Percentiles rank a stretch among this genome's conserved stretches.
Evolutionary conservation across 1,284 basidiomycete species (phyloP).

Genomic region (Amylostereum areolatum): DNA sequence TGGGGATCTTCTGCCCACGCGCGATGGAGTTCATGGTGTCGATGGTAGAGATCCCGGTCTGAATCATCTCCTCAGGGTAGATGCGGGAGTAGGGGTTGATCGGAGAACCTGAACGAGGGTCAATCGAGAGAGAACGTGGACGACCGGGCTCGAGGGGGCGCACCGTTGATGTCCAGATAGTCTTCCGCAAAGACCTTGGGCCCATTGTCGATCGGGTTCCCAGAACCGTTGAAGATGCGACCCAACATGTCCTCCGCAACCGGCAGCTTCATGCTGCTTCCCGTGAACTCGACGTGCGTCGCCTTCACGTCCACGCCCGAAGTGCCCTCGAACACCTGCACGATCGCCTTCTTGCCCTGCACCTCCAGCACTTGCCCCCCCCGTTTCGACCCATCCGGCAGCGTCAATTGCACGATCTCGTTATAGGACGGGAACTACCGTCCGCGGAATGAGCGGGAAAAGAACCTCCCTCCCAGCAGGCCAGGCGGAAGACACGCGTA

Average conservation of each 20-base stretch:
- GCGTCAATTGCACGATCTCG: constrained; percentile 94
- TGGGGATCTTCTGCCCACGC: constrained; percentile 99
- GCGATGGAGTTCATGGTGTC: constrained; percentile 99
- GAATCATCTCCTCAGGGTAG: constrained; percentile 99
- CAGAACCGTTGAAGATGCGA: constrained; percentile 98
- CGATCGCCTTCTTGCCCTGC: constrained; percentile 97
- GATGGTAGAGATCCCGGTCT: constrained; percentile 99
- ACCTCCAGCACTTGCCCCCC: constrained; percentile 99
- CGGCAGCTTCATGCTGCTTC: constrained; percentile 97
- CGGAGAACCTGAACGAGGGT: constrained; percentile 71
- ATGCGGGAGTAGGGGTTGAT: constrained; percentile 99
- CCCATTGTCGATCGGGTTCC: constrained; percentile 96
- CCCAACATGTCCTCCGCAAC: constrained; percentile 99
- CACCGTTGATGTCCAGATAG: constrained; percentile 98
- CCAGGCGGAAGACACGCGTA: constrained; percentile 23
- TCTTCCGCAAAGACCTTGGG: constrained; percentile 99
- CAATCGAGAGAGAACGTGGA: not conserved
- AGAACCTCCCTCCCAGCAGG: not conserved
- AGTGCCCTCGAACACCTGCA: constrained; percentile 99
- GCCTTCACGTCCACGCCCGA: constrained; percentile 96
- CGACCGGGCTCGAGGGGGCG: constrained; percentile 18
- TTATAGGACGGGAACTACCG: constrained; percentile 99
- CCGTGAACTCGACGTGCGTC: constrained; percentile 98
- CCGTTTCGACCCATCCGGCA: constrained; percentile 93
- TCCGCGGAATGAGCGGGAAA: constrained; percentile 9